phyloP scores from a whole-genome alignment of 2,329 filamentous ascomycete genomes.

The Tothia fuscella region DNA sequence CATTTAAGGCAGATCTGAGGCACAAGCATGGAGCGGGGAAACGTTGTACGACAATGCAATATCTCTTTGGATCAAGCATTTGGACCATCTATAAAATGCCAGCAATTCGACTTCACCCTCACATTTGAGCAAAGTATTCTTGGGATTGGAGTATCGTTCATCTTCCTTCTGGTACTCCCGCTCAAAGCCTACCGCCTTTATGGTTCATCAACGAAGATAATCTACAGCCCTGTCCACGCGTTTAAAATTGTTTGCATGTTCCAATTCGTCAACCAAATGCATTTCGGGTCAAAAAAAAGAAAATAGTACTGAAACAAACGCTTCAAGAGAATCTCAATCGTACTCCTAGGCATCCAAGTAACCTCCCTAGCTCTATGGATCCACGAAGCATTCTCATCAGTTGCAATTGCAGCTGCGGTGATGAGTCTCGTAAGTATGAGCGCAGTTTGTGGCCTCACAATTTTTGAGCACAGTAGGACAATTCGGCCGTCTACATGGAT shows the following conservation, averaged over 20 bases:
- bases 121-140: slow-evolving; percentile 6
- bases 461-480: not conserved
- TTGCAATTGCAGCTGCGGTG: slow-evolving; percentile 1
- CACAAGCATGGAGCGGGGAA: too few species aligned
- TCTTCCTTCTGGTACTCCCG: slow-evolving; percentile 5
- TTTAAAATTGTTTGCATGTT: not conserved
- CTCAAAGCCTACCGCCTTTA: not conserved
- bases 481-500: slow-evolving; percentile 1
- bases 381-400: slow-evolving; percentile 1
- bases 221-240: not conserved
- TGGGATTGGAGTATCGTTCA: slow-evolving; percentile 1
- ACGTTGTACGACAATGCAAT: too few species aligned
- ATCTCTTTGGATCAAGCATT: not conserved
- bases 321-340: not conserved
- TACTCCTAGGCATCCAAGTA: slow-evolving; percentile 12
- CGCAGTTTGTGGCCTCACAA: not conserved
- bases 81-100: not conserved
- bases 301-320: too few species aligned
- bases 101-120: slow-evolving; percentile 6
- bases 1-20: too few species aligned
- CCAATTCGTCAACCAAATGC: not conserved
- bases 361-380: slow-evolving; percentile 14
- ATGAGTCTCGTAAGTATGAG: not conserved
- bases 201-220: not conserved
- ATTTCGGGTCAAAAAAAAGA: not conserved